phyloP scores from a whole-genome alignment of 2,329 filamentous ascomycete genomes.

The Zymoseptoria crescenta region DNA sequence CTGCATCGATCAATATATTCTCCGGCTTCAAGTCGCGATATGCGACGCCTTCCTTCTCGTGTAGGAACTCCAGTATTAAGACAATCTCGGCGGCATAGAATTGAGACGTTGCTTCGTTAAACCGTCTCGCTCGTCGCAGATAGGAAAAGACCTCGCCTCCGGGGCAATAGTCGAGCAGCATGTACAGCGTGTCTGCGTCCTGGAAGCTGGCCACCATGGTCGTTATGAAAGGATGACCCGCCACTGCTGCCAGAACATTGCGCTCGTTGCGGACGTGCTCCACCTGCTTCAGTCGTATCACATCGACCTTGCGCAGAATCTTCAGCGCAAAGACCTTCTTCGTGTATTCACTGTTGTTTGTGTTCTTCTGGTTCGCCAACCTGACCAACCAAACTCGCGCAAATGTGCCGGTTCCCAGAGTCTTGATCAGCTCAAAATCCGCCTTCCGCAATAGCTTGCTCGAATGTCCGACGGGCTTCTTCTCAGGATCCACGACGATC shows the following conservation, averaged over 20 bases:
- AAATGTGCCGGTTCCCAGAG: constrained; percentile 69
- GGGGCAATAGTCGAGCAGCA: constrained; percentile 76
- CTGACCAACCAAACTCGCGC: constrained; percentile 73
- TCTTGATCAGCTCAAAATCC: constrained; percentile 68
- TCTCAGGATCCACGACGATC: constrained; percentile 36
- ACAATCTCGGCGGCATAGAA: constrained; percentile 84
- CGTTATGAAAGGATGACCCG: constrained; percentile 77
- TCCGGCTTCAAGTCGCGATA: constrained; percentile 79
- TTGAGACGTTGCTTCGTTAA: constrained; percentile 68
- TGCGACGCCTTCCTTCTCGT: constrained; percentile 71
- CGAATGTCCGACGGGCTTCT: constrained; percentile 42
- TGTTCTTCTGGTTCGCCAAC: constrained; percentile 42
- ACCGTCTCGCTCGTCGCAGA: constrained; percentile 66
- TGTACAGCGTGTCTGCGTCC: constrained; percentile 69
- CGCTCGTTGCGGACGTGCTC: constrained; percentile 82
- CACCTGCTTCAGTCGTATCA: constrained; percentile 77
- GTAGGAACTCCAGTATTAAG: constrained; percentile 70
- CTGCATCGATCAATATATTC: constrained; percentile 68
- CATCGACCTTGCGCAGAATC: constrained; percentile 60
- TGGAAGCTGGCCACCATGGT: constrained; percentile 71
- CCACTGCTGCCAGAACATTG: constrained; percentile 66
- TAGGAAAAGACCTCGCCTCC: constrained; percentile 82
- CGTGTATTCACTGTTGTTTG: constrained; percentile 41
- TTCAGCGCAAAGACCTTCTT: constrained; percentile 72
- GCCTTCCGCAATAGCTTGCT: constrained; percentile 40